phyloP scores from a whole-genome alignment of 768 basidiomycete species.

The Lentinula boryana region DNA sequence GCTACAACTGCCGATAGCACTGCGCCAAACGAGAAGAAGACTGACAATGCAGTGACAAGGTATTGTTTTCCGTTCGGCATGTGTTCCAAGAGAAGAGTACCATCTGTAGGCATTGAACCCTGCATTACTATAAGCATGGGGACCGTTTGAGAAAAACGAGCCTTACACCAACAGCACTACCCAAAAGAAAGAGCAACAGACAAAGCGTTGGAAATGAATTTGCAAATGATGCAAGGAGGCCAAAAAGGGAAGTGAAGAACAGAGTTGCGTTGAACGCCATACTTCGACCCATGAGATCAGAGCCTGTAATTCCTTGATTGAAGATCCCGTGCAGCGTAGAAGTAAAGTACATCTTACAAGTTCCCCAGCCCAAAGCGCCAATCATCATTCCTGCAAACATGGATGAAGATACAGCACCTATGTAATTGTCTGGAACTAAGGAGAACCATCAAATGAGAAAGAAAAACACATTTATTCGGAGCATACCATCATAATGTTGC shows the following conservation, averaged over 20 bases:
- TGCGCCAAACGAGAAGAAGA: slow-evolving; percentile 54
- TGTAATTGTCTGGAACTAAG: slow-evolving; percentile 65
- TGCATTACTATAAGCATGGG: slow-evolving; percentile 19
- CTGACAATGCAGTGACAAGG: slow-evolving; percentile 29
- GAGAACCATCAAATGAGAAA: neutral
- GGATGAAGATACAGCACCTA: slow-evolving; percentile 79
- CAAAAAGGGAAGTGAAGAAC: slow-evolving; percentile 86
- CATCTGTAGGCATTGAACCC: slow-evolving; percentile 97
- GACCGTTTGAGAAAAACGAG: neutral
- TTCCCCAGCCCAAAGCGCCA: slow-evolving; percentile 88
- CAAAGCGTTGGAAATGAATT: slow-evolving; percentile 67
- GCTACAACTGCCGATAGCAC: slow-evolving; percentile 81
- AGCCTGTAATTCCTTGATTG: slow-evolving; percentile 34
- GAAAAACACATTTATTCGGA: neutral
- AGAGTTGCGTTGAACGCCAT: slow-evolving; percentile 91
- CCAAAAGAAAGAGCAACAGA: slow-evolving; percentile 76
- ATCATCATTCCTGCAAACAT: slow-evolving; percentile 99
- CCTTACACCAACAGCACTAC: slow-evolving; percentile 88
- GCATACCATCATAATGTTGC: slow-evolving; percentile 71
- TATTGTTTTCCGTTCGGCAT: slow-evolving; percentile 91
- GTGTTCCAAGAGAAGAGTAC: slow-evolving; percentile 87
- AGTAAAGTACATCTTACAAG: slow-evolving; percentile 43
- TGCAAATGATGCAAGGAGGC: slow-evolving; percentile 70
- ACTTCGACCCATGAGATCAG: slow-evolving; percentile 84
- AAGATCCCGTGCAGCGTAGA: neutral